Evolutionary conservation across 805 yeast genomes (phyloP).

Genomic region (Wickerhamiella spandovensis): DNA sequence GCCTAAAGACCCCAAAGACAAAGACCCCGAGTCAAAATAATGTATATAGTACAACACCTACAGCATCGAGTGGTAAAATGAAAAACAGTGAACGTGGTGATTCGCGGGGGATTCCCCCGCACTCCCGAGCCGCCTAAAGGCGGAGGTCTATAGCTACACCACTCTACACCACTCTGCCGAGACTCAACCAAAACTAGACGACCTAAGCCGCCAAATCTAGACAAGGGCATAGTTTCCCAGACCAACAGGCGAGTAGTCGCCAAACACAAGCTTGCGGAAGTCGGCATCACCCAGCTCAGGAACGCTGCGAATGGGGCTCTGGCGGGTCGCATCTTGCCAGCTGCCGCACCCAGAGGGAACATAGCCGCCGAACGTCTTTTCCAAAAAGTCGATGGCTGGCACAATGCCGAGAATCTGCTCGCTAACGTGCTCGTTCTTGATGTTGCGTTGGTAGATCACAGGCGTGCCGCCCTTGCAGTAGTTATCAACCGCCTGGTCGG

Average conservation of each 20-base stretch:
- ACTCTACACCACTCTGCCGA: no score
- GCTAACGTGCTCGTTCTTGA: neutral
- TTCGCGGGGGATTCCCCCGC: no score
- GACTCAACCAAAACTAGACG: neutral
- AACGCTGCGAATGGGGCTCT: neutral
- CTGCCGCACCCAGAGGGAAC: neutral
- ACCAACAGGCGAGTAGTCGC: neutral
- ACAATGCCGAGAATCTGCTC: neutral
- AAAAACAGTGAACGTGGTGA: no score
- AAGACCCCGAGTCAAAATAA: no score
- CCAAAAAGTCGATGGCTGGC: neutral
- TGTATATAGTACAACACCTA: no score
- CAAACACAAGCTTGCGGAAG: neutral
- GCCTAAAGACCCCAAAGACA: no score
- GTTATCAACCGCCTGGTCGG: constrained; percentile 9
- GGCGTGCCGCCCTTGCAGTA: constrained; percentile 14
- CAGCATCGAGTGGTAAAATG: no score
- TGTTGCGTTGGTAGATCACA: constrained; percentile 13
- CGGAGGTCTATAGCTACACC: no score
- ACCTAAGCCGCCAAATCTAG: no score
- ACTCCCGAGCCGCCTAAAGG: no score
- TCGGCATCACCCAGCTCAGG: neutral
- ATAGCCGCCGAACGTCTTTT: neutral
- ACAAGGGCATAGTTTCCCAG: neutral
- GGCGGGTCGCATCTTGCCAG: neutral